Base-by-base conservation (phyloP, 2,329 filamentous ascomycete genomes). In the Coleophoma eucalyptorum region DNA sequence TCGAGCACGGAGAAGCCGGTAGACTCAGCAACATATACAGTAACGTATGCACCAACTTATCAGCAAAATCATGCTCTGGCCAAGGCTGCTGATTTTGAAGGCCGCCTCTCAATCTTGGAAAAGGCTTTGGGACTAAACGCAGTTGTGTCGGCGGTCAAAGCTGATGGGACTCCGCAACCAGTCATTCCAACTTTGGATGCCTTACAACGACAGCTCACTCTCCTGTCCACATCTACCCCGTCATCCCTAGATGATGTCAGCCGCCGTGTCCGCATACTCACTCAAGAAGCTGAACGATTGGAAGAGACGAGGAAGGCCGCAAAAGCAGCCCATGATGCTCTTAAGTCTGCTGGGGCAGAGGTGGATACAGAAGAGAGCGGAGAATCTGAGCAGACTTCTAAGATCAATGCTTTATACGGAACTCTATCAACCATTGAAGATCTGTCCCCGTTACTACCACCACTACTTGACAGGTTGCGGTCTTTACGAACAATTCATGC, bases 321-420 rank as follows among this genome's bases (percentile, higher is more conserved):
- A 37, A 86, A 81, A 62, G 72, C 72, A 37, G 76, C 83, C 1
- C 77, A 85, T 54, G 84, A 86, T 50, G 78, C 80, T 26, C 70
- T 85, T 19, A 59, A 58, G 53, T 74, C 74, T 10, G 68, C 72
- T 5, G 62, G 58, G 26, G 62, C 51, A 18, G 62, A 64, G n/a
- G 40, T 48, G 31, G 69, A 73, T 31, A 16, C 71, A 4, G 71
- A 75, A 51, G 75, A 85, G 8, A 67, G 58, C 7, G 72, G 80
- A 50, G 76, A 86, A 56, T 72, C 78, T 8, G 90, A 96, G 60
- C 88, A 95, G 61, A 79, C 84, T 38, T 79, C 89, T 48, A 96
- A 96, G 67, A 88, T 99, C 66, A 94, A 96, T 58, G 89, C 92
- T 1, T 80, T 99, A 5, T 97, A 97, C 69, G 87, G 89, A 1